Evolutionary conservation across 2,329 filamentous ascomycete species (phyloP).

Genomic region (Sordariomycetes sp.): DNA sequence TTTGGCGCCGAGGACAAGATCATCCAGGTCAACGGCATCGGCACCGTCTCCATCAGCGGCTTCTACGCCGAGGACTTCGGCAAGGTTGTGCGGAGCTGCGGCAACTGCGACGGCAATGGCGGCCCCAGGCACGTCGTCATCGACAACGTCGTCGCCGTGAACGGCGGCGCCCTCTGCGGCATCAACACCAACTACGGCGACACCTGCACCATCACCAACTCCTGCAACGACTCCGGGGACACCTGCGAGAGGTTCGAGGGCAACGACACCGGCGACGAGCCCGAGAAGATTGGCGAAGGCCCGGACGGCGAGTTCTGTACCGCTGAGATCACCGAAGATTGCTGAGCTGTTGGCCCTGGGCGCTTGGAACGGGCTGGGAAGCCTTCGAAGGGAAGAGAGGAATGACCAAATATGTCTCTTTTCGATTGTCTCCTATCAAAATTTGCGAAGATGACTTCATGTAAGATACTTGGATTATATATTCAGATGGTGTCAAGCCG

Average conservation of each 20-base stretch:
- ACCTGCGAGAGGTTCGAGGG: conserved; percentile 19
- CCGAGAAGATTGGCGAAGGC: conserved; percentile 24
- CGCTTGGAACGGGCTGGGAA: too few species aligned
- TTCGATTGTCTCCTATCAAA: too few species aligned
- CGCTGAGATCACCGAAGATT: neutral
- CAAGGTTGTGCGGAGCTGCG: conserved; percentile 38
- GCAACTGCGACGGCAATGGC: conserved; percentile 29
- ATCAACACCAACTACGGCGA: conserved; percentile 25
- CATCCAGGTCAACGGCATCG: conserved; percentile 33
- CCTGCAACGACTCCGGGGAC: conserved; percentile 4
- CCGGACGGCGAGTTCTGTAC: conserved; percentile 17
- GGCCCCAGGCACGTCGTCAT: conserved; percentile 15
- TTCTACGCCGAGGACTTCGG: conserved; percentile 35
- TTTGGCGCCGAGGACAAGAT: conserved; percentile 34
- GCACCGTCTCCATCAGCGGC: conserved; percentile 26
- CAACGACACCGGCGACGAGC: conserved; percentile 24
- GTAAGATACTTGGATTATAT: too few species aligned
- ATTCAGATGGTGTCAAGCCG: too few species aligned
- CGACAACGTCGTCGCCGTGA: conserved; percentile 18
- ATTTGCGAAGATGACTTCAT: too few species aligned
- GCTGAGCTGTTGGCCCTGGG: too few species aligned
- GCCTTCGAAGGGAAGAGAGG: too few species aligned
- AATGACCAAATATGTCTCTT: too few species aligned
- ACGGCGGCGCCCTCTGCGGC: conserved; percentile 24
- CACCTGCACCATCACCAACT: conserved; percentile 9